These are phyloP conservation scores for Talinum fruticosum DNA, from an alignment of 148 eudicot species.

Conservation along the genomic window DNA sequence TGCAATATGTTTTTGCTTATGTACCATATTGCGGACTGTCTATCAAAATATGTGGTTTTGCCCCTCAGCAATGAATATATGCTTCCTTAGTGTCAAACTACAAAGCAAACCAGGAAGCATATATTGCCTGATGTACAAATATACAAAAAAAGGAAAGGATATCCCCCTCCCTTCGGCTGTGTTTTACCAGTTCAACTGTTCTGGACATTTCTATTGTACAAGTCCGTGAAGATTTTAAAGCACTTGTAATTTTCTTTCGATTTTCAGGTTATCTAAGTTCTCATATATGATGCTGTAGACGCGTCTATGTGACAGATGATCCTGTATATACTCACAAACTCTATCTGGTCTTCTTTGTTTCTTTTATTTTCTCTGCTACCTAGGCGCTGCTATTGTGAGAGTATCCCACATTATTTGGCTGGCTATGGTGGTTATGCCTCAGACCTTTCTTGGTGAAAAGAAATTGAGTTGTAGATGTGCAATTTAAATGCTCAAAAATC, in stretches of 20 bases:
- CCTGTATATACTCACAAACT: slow-evolving; percentile 27
- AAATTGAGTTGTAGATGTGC: not conserved
- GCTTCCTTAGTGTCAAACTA: not conserved
- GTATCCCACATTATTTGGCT: not conserved
- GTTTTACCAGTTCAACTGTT: not conserved
- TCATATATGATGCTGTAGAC: slow-evolving; percentile 28
- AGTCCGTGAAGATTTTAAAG: slow-evolving; percentile 11
- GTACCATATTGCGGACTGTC: not conserved
- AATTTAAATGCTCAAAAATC: not conserved
- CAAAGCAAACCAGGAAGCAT: not conserved
- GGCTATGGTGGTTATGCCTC: not conserved
- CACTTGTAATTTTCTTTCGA: slow-evolving; percentile 21
- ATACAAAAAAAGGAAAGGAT: too few species aligned
- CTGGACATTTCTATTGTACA: slow-evolving; percentile 3
- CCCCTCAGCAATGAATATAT: not conserved
- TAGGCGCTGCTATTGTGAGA: not conserved
- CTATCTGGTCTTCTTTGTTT: slow-evolving; percentile 7
- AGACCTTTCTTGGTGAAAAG: not conserved
- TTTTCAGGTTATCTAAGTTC: slow-evolving; percentile 33
- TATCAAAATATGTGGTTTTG: not conserved
- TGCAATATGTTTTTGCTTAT: not conserved
- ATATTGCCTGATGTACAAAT: not conserved
- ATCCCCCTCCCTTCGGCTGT: not conserved
- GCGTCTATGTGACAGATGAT: slow-evolving; percentile 26
- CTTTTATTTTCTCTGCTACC: not conserved